A percentile compares a stretch with the other conserved stretches of the same genome.
Conservation (phyloP, 257 asterid genomes). For the Scutellaria minor region DNA sequence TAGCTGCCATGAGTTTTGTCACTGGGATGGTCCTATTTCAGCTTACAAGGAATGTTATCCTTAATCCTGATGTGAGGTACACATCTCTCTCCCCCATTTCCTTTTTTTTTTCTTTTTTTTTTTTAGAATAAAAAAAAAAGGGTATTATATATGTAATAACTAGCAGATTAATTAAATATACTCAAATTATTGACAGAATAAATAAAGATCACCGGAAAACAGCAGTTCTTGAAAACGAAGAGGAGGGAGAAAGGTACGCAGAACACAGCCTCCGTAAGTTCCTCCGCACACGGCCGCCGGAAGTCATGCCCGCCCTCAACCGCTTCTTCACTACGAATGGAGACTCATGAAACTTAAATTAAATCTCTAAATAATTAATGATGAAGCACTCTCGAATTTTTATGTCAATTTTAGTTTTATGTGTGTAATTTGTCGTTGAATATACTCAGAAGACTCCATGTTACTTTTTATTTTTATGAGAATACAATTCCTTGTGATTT, state of each 20-base stretch:
- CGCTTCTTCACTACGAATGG: constrained; percentile 62
- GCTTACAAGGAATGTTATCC: constrained; percentile 63
- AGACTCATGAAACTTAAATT: too few species aligned
- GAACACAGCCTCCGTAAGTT: constrained; percentile 71
- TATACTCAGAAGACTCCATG: too few species aligned
- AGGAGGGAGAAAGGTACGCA: constrained; percentile 78
- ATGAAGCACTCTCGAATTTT: too few species aligned
- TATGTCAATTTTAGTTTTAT: too few species aligned
- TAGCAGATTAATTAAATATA: too few species aligned
- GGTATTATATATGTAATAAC: too few species aligned
- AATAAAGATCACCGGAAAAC: constrained; percentile 57
- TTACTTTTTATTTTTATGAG: too few species aligned
- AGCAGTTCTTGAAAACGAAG: constrained; percentile 69
- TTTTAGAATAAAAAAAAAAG: background rate
- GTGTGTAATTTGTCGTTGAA: too few species aligned
- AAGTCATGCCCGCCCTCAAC: constrained; percentile 83
- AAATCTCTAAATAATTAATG: too few species aligned
- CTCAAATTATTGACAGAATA: constrained; percentile 46
- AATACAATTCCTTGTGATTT: too few species aligned
- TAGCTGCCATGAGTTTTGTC: constrained; percentile 84
- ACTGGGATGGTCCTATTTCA: constrained; percentile 75
- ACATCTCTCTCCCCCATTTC: background rate
- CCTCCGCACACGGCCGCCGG: constrained; percentile 84
- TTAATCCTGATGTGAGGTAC: constrained; percentile 85
- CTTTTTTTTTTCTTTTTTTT: background rate